A percentile compares a stretch with the other conserved stretches of the same genome.
Conservation (phyloP, 768 basidiomycete species). For the Dioszegia hungarica region DNA sequence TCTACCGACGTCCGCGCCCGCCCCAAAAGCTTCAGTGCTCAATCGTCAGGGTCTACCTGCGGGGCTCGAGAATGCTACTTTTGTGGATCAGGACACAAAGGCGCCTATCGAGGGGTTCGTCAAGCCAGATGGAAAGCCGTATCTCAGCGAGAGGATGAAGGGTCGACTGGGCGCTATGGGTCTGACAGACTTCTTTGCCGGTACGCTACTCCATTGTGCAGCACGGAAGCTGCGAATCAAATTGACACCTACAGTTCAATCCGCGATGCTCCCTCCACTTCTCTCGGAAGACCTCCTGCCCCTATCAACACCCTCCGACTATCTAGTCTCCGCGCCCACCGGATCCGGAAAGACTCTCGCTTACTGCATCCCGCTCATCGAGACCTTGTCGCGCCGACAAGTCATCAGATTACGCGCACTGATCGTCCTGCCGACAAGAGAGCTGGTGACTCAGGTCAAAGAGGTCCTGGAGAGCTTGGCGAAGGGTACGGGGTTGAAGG, state of each 20-base stretch:
- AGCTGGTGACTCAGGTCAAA: constrained; percentile 83
- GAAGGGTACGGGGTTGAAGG: constrained; percentile 83
- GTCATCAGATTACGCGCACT: constrained; percentile 82
- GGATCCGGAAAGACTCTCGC: constrained; percentile 96
- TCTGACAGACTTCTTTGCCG: constrained; percentile 81
- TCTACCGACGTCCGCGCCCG: constrained; percentile 35
- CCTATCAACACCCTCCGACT: constrained; percentile 67
- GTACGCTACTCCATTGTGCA: constrained; percentile 52
- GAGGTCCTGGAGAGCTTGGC: constrained; percentile 83
- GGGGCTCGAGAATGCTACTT: constrained; percentile 42
- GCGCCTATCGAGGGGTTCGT: constrained; percentile 20
- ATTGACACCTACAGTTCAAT: constrained; percentile 65
- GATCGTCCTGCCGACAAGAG: constrained; percentile 85
- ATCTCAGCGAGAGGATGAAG: constrained; percentile 59
- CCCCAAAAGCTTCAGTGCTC: constrained; percentile 38
- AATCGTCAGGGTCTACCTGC: constrained; percentile 44
- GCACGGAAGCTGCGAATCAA: neutral
- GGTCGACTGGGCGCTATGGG: constrained; percentile 68
- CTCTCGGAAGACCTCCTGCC: constrained; percentile 52
- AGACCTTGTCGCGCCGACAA: constrained; percentile 68
- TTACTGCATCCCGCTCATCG: constrained; percentile 89
- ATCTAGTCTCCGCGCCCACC: constrained; percentile 93
- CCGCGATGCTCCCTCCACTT: constrained; percentile 75
- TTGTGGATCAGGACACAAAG: constrained; percentile 37
- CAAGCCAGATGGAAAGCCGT: neutral